Evolutionary conservation across 2,329 filamentous ascomycete genomes (phyloP).

Genomic region (Lomentospora prolificans): DNA sequence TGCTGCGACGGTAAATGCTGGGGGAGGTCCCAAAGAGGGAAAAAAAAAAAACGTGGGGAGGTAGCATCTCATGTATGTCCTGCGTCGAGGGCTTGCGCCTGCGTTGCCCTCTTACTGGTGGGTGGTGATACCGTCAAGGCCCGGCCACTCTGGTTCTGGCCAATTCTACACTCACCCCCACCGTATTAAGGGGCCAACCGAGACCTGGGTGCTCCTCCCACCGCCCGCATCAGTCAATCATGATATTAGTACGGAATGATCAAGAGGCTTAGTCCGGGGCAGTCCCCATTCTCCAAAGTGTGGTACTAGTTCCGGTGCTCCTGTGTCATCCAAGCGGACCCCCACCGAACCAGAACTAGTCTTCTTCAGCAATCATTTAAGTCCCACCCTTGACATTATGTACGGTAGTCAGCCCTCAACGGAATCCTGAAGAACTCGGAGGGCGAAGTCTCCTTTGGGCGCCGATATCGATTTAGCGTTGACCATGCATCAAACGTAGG

Average conservation of each 20-base stretch:
- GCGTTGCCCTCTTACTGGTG: background rate
- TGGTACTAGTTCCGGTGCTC: background rate
- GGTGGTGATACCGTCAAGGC: background rate
- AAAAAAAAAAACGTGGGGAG: background rate
- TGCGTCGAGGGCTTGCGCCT: conserved; percentile 2
- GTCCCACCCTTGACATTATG: no score
- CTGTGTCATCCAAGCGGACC: background rate
- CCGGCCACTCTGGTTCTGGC: background rate
- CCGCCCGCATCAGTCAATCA: no score
- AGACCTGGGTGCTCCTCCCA: no score
- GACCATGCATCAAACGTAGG: no score
- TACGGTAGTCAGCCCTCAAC: no score
- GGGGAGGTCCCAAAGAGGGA: background rate
- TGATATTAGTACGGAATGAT: no score
- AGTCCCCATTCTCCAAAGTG: no score
- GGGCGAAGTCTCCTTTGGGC: no score
- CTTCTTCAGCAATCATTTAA: no score
- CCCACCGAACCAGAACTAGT: background rate
- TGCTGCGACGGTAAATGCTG: background rate
- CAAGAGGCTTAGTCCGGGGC: no score
- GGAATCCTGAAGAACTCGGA: no score
- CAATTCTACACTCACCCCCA: background rate
- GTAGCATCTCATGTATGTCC: conserved; percentile 2
- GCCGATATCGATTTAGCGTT: no score
- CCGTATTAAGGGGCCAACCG: background rate